A percentile compares a stretch with the other conserved stretches of the same genome.
These are phyloP conservation scores for Cystofilobasidium bisporidii DNA, from an alignment of 768 basidiomycete genomes.

Conservation along the genomic window DNA sequence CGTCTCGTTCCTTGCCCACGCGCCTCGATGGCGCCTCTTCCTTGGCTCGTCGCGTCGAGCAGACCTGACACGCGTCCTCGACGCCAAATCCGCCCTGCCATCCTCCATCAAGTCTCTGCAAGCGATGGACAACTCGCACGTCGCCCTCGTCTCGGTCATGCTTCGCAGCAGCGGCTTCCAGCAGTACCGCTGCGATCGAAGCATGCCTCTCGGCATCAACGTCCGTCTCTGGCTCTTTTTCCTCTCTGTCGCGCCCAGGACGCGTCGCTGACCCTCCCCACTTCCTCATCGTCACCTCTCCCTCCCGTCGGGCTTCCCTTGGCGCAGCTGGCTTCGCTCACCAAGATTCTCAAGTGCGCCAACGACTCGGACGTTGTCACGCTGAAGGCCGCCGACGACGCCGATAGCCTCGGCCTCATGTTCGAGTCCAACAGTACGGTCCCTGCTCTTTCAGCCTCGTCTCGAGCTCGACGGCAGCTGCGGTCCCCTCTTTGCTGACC, in stretches of 20 bases:
- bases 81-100: too few species aligned
- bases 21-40: not conserved
- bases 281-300: not conserved
- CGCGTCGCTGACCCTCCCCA: not conserved
- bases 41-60: too few species aligned
- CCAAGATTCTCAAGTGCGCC: conserved; percentile 93
- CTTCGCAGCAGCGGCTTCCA: conserved; percentile 68
- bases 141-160: conserved; percentile 85
- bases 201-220: conserved; percentile 52
- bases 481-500: too few species aligned
- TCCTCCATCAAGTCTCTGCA: conserved; percentile 57
- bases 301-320: conserved; percentile 56
- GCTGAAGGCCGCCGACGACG: conserved; percentile 82
- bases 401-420: conserved; percentile 72
- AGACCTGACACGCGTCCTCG: not conserved
- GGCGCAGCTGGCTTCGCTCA: conserved; percentile 73
- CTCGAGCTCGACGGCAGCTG: not conserved
- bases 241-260: not conserved
- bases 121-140: conserved; percentile 99
- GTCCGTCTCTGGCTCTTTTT: conserved; percentile 32
- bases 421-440: conserved; percentile 85
- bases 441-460: too few species aligned
- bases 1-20: conserved; percentile 33
- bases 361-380: conserved; percentile 90
- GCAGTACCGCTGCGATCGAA: conserved; percentile 83